These are phyloP conservation scores for Globisporangium nagaii DNA, from an alignment of 352 stramenopile genomes.

Conservation along the genomic window DNA sequence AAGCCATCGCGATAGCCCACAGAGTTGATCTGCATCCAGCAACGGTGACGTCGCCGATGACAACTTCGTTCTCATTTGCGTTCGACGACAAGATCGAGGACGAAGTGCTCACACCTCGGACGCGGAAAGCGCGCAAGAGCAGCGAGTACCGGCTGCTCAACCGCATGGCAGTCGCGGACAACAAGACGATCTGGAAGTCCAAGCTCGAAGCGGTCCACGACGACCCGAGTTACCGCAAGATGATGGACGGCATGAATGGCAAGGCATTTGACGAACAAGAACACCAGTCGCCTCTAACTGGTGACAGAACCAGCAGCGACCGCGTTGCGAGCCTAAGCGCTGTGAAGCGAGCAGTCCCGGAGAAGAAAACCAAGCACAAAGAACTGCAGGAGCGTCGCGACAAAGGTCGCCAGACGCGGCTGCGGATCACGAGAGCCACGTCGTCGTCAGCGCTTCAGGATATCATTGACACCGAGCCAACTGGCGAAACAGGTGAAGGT, in stretches of 20 bases:
- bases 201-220: conserved; percentile 48
- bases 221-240: conserved; percentile 18
- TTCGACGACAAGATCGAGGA: conserved; percentile 2
- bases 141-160: conserved; percentile 50
- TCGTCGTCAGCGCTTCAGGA: conserved; percentile 4
- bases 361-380: conserved; percentile 62
- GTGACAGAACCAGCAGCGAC: background rate
- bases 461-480: background rate
- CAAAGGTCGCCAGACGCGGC: conserved; percentile 43
- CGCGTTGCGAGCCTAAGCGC: background rate
- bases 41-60: conserved; percentile 1
- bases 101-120: conserved; percentile 14
- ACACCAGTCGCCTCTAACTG: background rate
- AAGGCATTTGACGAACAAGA: background rate
- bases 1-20: conserved; percentile 35
- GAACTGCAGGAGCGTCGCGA: conserved; percentile 54
- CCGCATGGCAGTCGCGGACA: conserved; percentile 42
- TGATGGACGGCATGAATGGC: background rate
- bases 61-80: background rate
- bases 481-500: background rate
- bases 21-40: background rate
- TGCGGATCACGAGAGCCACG: conserved; percentile 17
- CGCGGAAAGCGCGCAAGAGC: conserved; percentile 32
- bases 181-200: conserved; percentile 45
- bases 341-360: conserved; percentile 23